phyloP scores from a whole-genome alignment of 192 early-diverging fungal species.

The Backusella psychrophila region DNA sequence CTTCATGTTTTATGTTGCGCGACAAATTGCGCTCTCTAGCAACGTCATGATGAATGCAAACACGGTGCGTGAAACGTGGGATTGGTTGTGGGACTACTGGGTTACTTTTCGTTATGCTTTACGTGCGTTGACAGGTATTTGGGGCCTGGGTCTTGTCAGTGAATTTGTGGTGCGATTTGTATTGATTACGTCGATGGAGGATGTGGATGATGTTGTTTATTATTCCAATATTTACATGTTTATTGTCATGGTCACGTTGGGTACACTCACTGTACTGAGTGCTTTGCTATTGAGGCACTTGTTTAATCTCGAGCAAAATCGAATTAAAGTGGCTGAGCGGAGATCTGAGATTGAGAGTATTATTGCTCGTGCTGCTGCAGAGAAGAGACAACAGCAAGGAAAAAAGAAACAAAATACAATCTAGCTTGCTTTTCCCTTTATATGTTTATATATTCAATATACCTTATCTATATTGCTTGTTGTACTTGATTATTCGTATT shows the following conservation, averaged over 20 bases:
- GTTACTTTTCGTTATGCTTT: conserved; percentile 32
- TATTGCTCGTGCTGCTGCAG: conserved; percentile 15
- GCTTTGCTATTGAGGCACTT: conserved; percentile 24
- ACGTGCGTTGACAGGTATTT: conserved; percentile 32
- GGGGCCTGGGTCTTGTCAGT: conserved; percentile 41
- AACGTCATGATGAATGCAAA: conserved; percentile 24
- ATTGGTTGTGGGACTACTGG: conserved; percentile 39
- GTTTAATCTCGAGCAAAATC: conserved; percentile 22
- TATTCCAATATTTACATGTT: conserved; percentile 36
- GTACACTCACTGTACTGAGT: conserved; percentile 14
- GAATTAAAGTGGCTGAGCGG: conserved; percentile 16
- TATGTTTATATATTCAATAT: not conserved
- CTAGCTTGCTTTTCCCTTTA: not conserved
- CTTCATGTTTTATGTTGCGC: conserved; percentile 36
- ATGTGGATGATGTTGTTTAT: conserved; percentile 32
- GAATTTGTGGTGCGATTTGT: conserved; percentile 40
- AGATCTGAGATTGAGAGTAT: conserved; percentile 18
- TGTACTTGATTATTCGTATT: not conserved
- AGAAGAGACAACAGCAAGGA: not conserved
- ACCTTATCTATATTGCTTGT: not conserved
- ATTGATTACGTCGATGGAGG: conserved; percentile 14
- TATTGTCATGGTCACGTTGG: conserved; percentile 21
- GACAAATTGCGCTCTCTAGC: conserved; percentile 31
- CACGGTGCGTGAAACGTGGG: conserved; percentile 32
- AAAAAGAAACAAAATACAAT: not conserved